Evolutionary conservation across 1,284 basidiomycete species (phyloP), one percentile per base, ranked within the genome.

Genomic region (Schizophyllum amplum): DNA sequence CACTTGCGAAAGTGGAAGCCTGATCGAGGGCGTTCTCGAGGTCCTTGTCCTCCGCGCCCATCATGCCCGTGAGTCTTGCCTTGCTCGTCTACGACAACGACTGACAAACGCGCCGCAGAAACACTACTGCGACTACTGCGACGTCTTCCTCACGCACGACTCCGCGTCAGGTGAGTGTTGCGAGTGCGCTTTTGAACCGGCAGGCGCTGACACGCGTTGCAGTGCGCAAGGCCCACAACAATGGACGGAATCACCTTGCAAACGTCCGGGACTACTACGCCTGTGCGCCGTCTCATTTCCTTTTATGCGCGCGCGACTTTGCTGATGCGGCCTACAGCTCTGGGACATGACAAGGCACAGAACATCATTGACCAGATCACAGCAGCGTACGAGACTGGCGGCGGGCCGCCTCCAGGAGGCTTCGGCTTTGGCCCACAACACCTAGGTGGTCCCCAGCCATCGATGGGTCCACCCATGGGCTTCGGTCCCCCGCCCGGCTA

Each of bases 231-330:
- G 96, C 96, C 52, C 96, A 99, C 73, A 98, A 98, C 74, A 93
- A 87, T 62, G 96, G 96, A 60, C 81, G 95, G 59, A 99, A 99
- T 73, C 96, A 99, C 69, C 80, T 98, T 48, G 81, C 92, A 54
- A 99, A 99, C 69, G 96, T 99, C 60, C 80, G 94, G 62, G 96
- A 99, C 67, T 99, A 98, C 72, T 99, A 98, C 74, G 91, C 93
- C 25, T 93, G 91, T 94, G 63, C 61, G 88, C 69, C 15, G 6
- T 57, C 47, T 17, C 5, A 3, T 50, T 26, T 23, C 9, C 47
- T 15, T 52, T 6, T 56, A 25, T 11, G 53, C 22, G 52, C 13
- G 23, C 24, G 24, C 24, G 15, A 55, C 47, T 51, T 42, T 52
- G 56, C 54, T 53, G 60, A 55, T 68, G 21, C 65, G 52, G 0